Percentiles rank a stretch among this genome's conserved stretches.
Evolutionary conservation across 177 flowering plant species (phyloP).

Genomic region (Vitis hybrid): DNA sequence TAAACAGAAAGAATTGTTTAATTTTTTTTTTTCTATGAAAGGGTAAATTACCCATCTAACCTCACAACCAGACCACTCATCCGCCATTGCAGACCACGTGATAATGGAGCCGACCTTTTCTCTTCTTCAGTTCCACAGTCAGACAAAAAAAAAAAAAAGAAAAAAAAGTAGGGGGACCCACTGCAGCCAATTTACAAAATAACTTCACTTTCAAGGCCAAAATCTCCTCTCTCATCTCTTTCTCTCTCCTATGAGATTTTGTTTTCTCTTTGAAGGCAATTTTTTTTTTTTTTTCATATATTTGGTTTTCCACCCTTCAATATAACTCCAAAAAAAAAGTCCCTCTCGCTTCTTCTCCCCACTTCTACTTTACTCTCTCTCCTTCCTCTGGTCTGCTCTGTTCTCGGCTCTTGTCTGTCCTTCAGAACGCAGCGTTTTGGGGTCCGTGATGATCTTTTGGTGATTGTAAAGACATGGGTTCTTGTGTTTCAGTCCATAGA

Average conservation of each 20-base stretch:
- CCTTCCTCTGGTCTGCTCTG: not conserved
- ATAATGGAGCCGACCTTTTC: too few species aligned
- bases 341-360: constrained; percentile 3
- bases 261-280: not conserved
- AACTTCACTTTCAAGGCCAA: constrained; percentile 18
- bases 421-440: not conserved
- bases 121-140: not conserved
- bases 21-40: too few species aligned
- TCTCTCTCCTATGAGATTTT: not conserved
- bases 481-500: constrained; percentile 39
- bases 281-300: too few species aligned
- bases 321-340: constrained; percentile 24
- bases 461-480: constrained; percentile 36
- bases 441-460: constrained; percentile 1
- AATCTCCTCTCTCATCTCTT: constrained; percentile 11
- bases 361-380: not conserved
- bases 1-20: too few species aligned
- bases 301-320: not conserved
- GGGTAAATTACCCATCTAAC: too few species aligned
- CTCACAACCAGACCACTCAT: too few species aligned
- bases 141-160: too few species aligned
- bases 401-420: too few species aligned
- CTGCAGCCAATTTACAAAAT: not conserved
- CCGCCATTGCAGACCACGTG: too few species aligned
- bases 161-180: not conserved